These are phyloP conservation scores for Tuber indicum DNA, from an alignment of 495 filamentous ascomycete species.

Conservation along the genomic window DNA sequence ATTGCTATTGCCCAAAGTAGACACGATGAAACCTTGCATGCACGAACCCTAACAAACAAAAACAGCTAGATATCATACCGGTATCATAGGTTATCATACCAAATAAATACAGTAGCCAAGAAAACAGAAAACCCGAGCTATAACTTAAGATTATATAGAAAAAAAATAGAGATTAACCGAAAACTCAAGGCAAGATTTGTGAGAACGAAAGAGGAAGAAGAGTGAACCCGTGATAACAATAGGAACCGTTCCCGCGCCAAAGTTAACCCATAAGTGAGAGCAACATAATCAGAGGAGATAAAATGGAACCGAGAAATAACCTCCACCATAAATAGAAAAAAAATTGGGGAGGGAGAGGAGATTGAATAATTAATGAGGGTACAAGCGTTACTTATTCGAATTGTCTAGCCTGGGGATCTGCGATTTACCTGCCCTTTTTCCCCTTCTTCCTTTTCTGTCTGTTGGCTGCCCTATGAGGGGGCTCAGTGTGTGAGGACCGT, in stretches of 20 bases:
- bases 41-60: not conserved
- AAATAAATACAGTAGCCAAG: not conserved
- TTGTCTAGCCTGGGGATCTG: not conserved
- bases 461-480: not conserved
- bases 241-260: slow-evolving; percentile 24
- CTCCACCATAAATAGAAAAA: not conserved
- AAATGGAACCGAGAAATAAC: not conserved
- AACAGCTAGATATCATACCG: not conserved
- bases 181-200: not conserved
- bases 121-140: not conserved
- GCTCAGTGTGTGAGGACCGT: not conserved
- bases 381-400: not conserved
- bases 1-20: not conserved
- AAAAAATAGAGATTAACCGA: not conserved
- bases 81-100: not conserved
- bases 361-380: not conserved
- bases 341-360: not conserved
- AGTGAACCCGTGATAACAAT: slow-evolving; percentile 17
- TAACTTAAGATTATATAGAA: slow-evolving; percentile 9
- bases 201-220: slow-evolving; percentile 5
- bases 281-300: not conserved
- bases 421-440: not conserved
- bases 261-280: slow-evolving; percentile 17
- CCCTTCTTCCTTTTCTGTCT: not conserved
- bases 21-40: not conserved